Conservation (phyloP, 2,329 filamentous ascomycete species). For the Phoma sp. region DNA sequence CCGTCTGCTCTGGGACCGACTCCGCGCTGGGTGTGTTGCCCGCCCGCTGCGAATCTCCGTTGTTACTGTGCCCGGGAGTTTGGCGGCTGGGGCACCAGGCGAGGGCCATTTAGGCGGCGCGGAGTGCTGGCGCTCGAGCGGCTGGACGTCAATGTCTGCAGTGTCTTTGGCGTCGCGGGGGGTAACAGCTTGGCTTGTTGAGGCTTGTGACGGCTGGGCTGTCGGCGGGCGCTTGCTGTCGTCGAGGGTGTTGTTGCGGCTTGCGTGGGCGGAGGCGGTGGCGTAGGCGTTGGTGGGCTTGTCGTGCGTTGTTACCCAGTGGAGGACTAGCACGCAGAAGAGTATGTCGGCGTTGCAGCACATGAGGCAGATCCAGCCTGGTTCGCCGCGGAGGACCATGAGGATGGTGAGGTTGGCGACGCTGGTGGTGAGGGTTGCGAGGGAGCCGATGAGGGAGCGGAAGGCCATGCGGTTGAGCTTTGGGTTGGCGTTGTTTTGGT, state of each 20-base stretch:
- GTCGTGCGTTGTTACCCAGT: constrained; percentile 61
- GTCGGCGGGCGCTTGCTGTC: not conserved
- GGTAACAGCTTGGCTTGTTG: too few relatives aligned
- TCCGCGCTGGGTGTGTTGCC: not conserved
- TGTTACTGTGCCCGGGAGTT: constrained; percentile 5
- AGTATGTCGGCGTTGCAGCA: constrained; percentile 71
- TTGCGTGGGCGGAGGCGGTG: not conserved
- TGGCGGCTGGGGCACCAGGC: too few relatives aligned
- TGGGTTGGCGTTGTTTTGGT: constrained; percentile 56
- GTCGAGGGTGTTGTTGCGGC: not conserved
- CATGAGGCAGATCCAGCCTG: constrained; percentile 71
- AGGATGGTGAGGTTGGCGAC: constrained; percentile 67
- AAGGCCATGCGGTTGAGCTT: constrained; percentile 61
- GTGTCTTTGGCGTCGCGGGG: not conserved
- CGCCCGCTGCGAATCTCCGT: constrained; percentile 14
- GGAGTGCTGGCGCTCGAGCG: not conserved
- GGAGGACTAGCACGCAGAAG: constrained; percentile 67
- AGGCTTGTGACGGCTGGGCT: not conserved
- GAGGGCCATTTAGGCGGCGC: not conserved
- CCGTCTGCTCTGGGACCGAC: not conserved
- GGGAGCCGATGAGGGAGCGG: constrained; percentile 66
- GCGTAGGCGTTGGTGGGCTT: not conserved
- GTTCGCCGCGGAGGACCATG: constrained; percentile 66
- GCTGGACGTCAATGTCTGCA: not conserved
- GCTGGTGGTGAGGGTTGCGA: constrained; percentile 65